A percentile compares a stretch with the other conserved stretches of the same genome.
These are phyloP conservation scores for Mucor saturninus DNA, from an alignment of 371 early-diverging fungal species.

Conservation along the genomic window DNA sequence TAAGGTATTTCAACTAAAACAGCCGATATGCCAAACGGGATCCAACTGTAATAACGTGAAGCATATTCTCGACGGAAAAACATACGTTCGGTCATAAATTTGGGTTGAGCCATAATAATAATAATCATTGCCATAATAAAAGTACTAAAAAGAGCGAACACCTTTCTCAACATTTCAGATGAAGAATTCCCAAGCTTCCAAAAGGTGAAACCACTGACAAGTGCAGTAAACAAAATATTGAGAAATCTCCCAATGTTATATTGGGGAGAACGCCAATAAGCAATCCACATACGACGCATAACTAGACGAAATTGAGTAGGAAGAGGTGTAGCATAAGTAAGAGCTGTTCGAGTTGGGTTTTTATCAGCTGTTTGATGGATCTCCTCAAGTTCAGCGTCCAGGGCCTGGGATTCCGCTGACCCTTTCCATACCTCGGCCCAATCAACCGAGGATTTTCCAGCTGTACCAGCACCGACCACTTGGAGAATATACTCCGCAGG, in stretches of 20 bases:
- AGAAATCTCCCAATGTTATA: constrained; percentile 63
- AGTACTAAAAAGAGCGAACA: constrained; percentile 70
- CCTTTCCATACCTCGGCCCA: constrained; percentile 60
- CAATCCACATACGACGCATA: constrained; percentile 49
- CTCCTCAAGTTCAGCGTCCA: constrained; percentile 25
- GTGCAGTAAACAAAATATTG: constrained; percentile 45
- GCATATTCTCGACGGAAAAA: constrained; percentile 69
- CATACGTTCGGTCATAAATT: constrained; percentile 64
- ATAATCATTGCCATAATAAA: constrained; percentile 56
- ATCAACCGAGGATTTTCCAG: constrained; percentile 42
- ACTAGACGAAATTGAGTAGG: constrained; percentile 47
- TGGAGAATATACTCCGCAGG: constrained; percentile 42
- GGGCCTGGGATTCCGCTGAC: constrained; percentile 30
- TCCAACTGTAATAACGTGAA: constrained; percentile 69
- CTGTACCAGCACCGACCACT: constrained; percentile 51
- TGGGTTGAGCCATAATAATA: constrained; percentile 35
- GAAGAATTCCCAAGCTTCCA: constrained; percentile 54
- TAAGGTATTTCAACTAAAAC: constrained; percentile 59
- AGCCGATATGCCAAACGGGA: constrained; percentile 56
- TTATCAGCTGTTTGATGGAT: constrained; percentile 16
- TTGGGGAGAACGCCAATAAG: constrained; percentile 59
- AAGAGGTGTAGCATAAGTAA: constrained; percentile 33
- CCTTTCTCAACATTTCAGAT: constrained; percentile 63
- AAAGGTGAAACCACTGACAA: constrained; percentile 59
- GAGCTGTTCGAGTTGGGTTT: constrained; percentile 19